These are phyloP conservation scores for Cladosporium sp. DNA, from an alignment of 2,329 filamentous ascomycete species.

Conservation along the genomic window DNA sequence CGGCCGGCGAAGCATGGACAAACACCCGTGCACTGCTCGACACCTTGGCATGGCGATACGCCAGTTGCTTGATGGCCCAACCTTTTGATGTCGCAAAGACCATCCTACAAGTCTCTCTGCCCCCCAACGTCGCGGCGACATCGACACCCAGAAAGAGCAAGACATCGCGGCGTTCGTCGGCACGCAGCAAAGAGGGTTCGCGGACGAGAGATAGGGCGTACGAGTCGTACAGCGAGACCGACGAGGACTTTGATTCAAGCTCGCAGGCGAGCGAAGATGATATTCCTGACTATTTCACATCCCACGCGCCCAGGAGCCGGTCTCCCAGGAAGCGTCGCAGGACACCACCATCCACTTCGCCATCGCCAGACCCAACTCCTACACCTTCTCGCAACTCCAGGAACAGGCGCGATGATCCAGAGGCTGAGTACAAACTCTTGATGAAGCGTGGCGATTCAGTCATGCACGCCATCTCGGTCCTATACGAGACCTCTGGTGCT, in stretches of 20 bases:
- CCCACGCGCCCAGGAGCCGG: conserved; percentile 59
- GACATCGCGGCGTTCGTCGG: conserved; percentile 17
- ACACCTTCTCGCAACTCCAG: conserved; percentile 28
- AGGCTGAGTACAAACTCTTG: conserved; percentile 58
- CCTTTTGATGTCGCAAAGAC: conserved; percentile 98
- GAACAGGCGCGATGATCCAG: conserved; percentile 23
- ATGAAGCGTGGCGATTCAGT: conserved; percentile 77
- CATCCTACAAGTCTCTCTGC: conserved; percentile 72
- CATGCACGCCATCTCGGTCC: conserved; percentile 78
- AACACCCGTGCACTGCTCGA: conserved; percentile 72
- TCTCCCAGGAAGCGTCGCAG: conserved; percentile 42
- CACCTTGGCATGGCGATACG: conserved; percentile 88
- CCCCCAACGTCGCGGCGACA: conserved; percentile 33
- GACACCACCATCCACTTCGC: conserved; percentile 30
- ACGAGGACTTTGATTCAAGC: conserved; percentile 24
- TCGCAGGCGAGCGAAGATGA: conserved; percentile 50
- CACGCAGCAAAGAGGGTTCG: conserved; percentile 4
- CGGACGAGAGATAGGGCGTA: conserved; percentile 21
- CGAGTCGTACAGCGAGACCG: conserved; percentile 22
- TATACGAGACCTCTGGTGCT: conserved; percentile 86
- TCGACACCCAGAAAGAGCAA: conserved; percentile 35
- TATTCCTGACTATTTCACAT: conserved; percentile 76
- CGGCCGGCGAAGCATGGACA: conserved; percentile 37
- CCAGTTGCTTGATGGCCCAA: conserved; percentile 82
- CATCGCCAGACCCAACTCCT: conserved; percentile 32